phyloP scores from a whole-genome alignment of 306 rosid genomes.

The Quercus engelmannii region DNA sequence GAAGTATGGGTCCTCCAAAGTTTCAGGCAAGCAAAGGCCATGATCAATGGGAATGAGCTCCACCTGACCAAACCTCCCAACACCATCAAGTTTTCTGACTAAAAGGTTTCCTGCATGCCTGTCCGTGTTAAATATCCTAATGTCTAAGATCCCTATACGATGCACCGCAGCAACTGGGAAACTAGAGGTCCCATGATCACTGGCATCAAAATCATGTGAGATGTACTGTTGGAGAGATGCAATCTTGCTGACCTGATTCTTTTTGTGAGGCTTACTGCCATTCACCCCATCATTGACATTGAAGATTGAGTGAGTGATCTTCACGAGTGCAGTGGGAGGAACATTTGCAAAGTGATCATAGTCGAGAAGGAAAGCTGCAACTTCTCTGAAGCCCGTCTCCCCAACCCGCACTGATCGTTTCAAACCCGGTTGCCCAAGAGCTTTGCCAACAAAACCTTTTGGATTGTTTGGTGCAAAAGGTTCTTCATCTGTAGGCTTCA shows the following conservation, averaged over 20 bases:
- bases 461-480: slow-evolving; percentile 99
- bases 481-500: slow-evolving; percentile 96
- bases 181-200: slow-evolving; percentile 97
- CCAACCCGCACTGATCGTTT: slow-evolving; percentile 94
- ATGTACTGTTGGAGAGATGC: slow-evolving; percentile 92
- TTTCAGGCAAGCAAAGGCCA: slow-evolving; percentile 93
- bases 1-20: slow-evolving; percentile 92
- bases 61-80: slow-evolving; percentile 82
- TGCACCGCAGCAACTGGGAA: slow-evolving; percentile 92
- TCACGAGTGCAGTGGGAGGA: slow-evolving; percentile 92
- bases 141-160: slow-evolving; percentile 88
- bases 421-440: slow-evolving; percentile 94
- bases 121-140: slow-evolving; percentile 96
- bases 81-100: slow-evolving; percentile 76
- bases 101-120: slow-evolving; percentile 97
- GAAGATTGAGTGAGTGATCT: slow-evolving; percentile 92
- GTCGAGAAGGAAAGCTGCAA: slow-evolving; percentile 92
- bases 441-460: slow-evolving; percentile 90
- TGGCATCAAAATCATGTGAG: slow-evolving; percentile 94
- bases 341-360: slow-evolving; percentile 83
- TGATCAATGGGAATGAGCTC: slow-evolving; percentile 97
- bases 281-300: slow-evolving; percentile 88
- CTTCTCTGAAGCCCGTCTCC: slow-evolving; percentile 96
- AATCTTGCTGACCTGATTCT: slow-evolving; percentile 83
- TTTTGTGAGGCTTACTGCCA: slow-evolving; percentile 58